These are phyloP conservation scores for Cryptococcus maquisensis DNA, from an alignment of 1,284 basidiomycete genomes.

Conservation along the genomic window DNA sequence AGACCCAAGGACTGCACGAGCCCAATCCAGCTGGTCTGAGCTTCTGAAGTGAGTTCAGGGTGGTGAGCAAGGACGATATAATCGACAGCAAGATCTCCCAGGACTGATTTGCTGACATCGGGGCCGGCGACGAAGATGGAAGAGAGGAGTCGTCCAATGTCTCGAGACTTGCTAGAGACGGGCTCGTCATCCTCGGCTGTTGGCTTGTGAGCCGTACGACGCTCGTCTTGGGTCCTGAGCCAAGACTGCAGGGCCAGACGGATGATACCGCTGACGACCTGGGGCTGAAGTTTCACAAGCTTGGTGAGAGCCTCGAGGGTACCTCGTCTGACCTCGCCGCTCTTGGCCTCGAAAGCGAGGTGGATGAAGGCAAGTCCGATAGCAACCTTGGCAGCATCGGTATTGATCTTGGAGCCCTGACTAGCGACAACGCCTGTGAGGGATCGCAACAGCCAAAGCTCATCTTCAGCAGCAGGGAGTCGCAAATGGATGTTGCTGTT, in stretches of 20 bases:
- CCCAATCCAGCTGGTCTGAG: conserved; percentile 76
- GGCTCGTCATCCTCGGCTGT: conserved; percentile 29
- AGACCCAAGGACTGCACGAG: conserved; percentile 63
- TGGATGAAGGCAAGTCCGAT: conserved; percentile 66
- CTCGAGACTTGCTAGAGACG: conserved; percentile 26
- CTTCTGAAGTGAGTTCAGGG: conserved; percentile 59
- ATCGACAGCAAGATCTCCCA: conserved; percentile 49
- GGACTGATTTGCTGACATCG: conserved; percentile 17
- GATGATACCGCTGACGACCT: conserved; percentile 56
- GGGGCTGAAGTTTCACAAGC: conserved; percentile 45
- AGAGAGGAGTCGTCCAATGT: conserved; percentile 37
- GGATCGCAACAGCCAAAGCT: conserved; percentile 73
- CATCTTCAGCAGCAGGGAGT: conserved; percentile 61
- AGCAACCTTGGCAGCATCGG: conserved; percentile 57
- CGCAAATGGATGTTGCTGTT: conserved; percentile 84
- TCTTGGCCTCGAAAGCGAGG: conserved; percentile 59
- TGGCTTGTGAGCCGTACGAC: conserved; percentile 17
- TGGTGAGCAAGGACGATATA: conserved; percentile 72
- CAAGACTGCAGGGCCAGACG: conserved; percentile 56
- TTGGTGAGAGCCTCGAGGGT: conserved; percentile 53
- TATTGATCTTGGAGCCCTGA: conserved; percentile 57
- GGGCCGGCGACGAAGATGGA: conserved; percentile 20
- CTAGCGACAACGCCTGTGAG: conserved; percentile 55
- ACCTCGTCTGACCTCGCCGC: conserved; percentile 56
- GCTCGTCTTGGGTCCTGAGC: conserved; percentile 32